Base-by-base conservation (phyloP, 371 early-diverging fungal genomes). In the Rhizomucor pusillus region DNA sequence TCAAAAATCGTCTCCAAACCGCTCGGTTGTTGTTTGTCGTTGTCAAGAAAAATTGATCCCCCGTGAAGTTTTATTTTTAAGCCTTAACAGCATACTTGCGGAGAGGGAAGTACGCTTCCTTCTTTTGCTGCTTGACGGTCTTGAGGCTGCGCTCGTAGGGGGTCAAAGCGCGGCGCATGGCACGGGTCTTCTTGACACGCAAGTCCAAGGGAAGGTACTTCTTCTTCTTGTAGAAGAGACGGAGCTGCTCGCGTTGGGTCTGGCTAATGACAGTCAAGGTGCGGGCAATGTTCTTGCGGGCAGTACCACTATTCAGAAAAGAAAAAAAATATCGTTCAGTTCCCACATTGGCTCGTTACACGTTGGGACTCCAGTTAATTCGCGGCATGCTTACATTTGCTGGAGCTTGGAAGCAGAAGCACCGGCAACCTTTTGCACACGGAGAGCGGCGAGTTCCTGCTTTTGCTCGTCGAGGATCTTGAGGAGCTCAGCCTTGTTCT, bases 181-280 rank as follows among this genome's bases (percentile, higher is more conserved):
- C 97, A 65, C 97, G 91, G 63, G 96, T 97, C 90, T 91, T 91
- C 91, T 97, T 97, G 77, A 75, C 78, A 65, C 95, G 91, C 77
- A 97, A 87, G 73, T 95, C 95, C 60, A 91, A 77, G 60, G 96
- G 97, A 39, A 84, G 60, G 85, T 88, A 88, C 87, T 94, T 95
- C 85, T 91, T 93, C 69, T 86, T 87, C 70, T 87, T 84, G 85
- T 90, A 93, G 80, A 82, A 84, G 52, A 82, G 67, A 60, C 89
- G 88, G 54, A 92, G 86, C 69, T 87, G 82, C 46, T 85, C 87
- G 57, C 94, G 90, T 66, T 90, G 86, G 69, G 85, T 85, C 73
- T 94, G 93, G 81, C 80, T 85, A 77, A 94, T 92, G 68, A 94
- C 94, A 45, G 97, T 97, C 71, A 91, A 75, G 59, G 93, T 91